These are phyloP conservation scores for Penicillium rolfsii DNA, from an alignment of 2,329 filamentous ascomycete species.

Conservation along the genomic window DNA sequence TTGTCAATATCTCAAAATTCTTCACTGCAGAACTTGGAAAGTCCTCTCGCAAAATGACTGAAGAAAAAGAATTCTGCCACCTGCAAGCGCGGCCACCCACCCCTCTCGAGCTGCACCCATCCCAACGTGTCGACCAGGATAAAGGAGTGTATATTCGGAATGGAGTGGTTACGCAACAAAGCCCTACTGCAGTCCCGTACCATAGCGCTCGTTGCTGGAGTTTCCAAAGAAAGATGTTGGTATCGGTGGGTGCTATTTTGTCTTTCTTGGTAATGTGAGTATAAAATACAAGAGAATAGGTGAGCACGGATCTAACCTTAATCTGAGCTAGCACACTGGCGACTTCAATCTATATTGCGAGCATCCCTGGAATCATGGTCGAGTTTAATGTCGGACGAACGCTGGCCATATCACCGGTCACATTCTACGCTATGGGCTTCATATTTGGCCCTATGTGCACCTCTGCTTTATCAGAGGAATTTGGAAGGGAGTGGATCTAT, in stretches of 20 bases:
- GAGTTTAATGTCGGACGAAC: slow-evolving; percentile 12
- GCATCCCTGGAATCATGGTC: slow-evolving; percentile 12
- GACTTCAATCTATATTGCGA: slow-evolving; percentile 16
- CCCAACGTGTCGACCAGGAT: neutral
- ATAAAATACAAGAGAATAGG: neutral
- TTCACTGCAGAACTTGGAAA: neutral
- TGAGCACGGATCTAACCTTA: neutral
- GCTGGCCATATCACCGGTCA: slow-evolving; percentile 7
- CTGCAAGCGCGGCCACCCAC: neutral
- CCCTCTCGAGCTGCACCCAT: neutral
- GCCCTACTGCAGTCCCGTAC: neutral
- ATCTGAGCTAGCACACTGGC: slow-evolving; percentile 1
- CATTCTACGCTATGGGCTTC: neutral
- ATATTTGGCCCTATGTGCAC: neutral
- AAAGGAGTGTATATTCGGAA: neutral
- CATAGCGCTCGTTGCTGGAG: neutral
- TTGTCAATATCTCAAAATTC: neutral
- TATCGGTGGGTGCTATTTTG: neutral
- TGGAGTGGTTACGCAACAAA: neutral
- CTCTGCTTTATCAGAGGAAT: neutral
- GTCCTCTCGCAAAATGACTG: neutral
- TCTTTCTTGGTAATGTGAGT: neutral
- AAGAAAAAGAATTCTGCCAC: neutral
- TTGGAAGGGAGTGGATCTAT: neutral
- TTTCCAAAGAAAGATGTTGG: neutral